Percentiles rank a stretch among this genome's conserved stretches.
Evolutionary conservation across 73 alveolate genomes (phyloP).

Genomic region (Stentor coeruleus): DNA sequence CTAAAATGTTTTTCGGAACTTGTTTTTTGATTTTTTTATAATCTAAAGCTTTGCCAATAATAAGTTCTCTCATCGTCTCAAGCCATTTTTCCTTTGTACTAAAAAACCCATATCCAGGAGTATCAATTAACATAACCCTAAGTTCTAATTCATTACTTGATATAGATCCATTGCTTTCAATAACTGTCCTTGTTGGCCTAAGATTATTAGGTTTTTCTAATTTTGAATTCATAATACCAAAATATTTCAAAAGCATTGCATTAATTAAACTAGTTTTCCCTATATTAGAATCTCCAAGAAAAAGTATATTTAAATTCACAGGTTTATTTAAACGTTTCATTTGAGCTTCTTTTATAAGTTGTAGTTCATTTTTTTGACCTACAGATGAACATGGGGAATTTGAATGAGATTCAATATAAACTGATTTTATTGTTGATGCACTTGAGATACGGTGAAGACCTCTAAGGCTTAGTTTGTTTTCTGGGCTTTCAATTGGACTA

Average conservation of each 20-base stretch:
- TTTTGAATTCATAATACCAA: background rate
- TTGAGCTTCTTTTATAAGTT: background rate
- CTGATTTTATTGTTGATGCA: slow-evolving; percentile 5
- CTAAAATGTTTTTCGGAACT: background rate
- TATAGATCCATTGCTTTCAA: background rate
- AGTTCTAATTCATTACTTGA: background rate
- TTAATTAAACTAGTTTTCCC: slow-evolving; percentile 14
- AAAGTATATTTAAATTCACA: background rate
- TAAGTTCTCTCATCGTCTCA: background rate
- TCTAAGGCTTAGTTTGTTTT: too few species aligned
- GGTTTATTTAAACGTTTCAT: background rate
- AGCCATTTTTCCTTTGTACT: background rate
- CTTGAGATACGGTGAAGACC: slow-evolving; percentile 14
- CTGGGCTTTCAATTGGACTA: too few species aligned
- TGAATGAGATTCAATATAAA: slow-evolving; percentile 2
- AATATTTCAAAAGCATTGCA: background rate
- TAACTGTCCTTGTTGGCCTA: background rate
- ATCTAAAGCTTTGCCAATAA: background rate
- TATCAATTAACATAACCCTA: slow-evolving; percentile 1
- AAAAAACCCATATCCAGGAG: slow-evolving; percentile 7
- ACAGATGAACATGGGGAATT: background rate
- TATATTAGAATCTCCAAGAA: slow-evolving; percentile 1
- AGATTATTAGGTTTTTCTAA: too few species aligned
- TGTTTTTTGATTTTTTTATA: background rate
- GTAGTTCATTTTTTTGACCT: background rate